These are phyloP conservation scores for Coleophoma eucalyptorum DNA, from an alignment of 2,329 filamentous ascomycete species.

Conservation along the genomic window DNA sequence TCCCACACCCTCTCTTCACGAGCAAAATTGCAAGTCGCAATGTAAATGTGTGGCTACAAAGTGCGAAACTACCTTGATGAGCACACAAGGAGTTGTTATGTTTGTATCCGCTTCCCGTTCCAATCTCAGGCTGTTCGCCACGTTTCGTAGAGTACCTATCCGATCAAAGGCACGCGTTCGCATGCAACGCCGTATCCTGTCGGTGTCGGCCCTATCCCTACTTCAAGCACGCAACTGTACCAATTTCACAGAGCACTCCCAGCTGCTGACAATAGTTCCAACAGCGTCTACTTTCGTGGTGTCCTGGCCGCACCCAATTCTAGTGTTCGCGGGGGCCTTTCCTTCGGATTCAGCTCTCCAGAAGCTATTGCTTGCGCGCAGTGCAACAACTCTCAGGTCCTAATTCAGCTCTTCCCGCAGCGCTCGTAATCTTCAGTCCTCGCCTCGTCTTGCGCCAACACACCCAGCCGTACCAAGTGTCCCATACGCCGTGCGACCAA, in stretches of 20 bases:
- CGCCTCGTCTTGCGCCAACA: no score
- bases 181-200: conserved; percentile 15
- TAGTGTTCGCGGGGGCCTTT: no score
- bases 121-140: conserved; percentile 16
- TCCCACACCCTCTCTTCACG: neutral
- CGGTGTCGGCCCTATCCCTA: conserved; percentile 4
- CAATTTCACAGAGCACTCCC: neutral
- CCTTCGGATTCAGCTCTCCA: no score
- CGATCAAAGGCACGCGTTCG: conserved; percentile 26
- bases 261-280: neutral
- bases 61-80: no score
- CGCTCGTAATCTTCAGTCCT: neutral
- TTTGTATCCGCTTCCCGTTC: neutral
- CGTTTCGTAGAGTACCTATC: conserved; percentile 28
- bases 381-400: no score
- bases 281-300: no score
- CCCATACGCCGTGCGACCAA: conserved; percentile 18
- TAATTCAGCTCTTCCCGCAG: neutral
- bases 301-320: no score
- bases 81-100: neutral
- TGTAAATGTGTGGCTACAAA: neutral
- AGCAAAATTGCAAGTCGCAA: neutral
- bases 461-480: no score
- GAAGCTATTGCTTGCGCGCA: no score
- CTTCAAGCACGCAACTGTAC: neutral